Percentiles rank a stretch among this genome's conserved stretches.
Evolutionary conservation across 1,284 basidiomycete species (phyloP).

Genomic region (Rhodotorula sp.): DNA sequence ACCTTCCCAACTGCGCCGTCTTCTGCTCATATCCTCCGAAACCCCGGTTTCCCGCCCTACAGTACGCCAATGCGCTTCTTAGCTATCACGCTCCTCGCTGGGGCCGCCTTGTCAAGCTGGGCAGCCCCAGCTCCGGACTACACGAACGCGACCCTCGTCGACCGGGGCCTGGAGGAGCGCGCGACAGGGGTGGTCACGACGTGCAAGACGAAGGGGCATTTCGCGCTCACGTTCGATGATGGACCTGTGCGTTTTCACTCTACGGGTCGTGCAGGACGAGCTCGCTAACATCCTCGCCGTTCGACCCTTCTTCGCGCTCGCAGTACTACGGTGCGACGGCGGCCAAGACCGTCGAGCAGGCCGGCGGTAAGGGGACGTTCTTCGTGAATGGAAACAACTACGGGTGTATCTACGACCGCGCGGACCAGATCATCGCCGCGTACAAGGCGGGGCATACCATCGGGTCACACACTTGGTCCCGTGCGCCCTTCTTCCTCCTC

Average conservation of each 20-base stretch:
- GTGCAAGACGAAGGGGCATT: slow-evolving; percentile 30
- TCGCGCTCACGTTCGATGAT: slow-evolving; percentile 45
- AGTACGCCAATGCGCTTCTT: no score
- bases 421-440: slow-evolving; percentile 36
- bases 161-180: background rate
- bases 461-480: slow-evolving; percentile 45
- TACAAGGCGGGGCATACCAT: slow-evolving; percentile 48
- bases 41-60: no score
- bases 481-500: slow-evolving; percentile 7
- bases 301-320: no score
- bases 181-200: background rate
- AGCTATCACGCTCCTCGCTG: no score
- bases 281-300: background rate
- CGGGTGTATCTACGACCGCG: slow-evolving; percentile 46
- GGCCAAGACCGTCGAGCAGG: slow-evolving; percentile 27
- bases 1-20: no score
- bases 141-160: background rate
- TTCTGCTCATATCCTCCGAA: background rate
- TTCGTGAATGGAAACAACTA: slow-evolving; percentile 48
- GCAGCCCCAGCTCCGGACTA: background rate
- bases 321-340: slow-evolving; percentile 38
- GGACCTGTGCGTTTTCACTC: slow-evolving; percentile 28
- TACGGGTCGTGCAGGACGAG: background rate
- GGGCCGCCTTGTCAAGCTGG: background rate
- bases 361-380: slow-evolving; percentile 41